These are phyloP conservation scores for Anisogramma anomala DNA, from an alignment of 2,329 filamentous ascomycete species.

Conservation along the genomic window DNA sequence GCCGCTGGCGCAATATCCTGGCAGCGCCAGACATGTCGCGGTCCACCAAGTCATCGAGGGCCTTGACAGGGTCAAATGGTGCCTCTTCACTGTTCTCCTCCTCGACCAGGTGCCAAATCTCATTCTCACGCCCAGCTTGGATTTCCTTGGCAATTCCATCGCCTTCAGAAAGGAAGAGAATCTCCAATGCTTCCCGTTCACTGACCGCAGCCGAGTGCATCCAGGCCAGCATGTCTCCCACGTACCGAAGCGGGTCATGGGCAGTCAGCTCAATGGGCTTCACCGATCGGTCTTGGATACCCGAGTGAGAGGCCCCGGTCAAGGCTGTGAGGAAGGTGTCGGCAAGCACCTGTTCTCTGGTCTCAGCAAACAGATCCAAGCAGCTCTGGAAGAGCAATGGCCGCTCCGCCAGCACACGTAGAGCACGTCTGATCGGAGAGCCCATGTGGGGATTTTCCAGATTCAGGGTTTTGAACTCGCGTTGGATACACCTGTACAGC, in stretches of 20 bases:
- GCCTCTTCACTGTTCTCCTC: constrained; percentile 37
- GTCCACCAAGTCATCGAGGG: constrained; percentile 76
- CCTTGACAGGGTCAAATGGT: constrained; percentile 68
- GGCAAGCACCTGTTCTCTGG: constrained; percentile 73
- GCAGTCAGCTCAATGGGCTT: constrained; percentile 93
- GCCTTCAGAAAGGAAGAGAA: constrained; percentile 81
- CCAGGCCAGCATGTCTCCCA: constrained; percentile 97
- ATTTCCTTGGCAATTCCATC: constrained; percentile 79
- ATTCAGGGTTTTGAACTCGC: constrained; percentile 84
- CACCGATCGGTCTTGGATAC: constrained; percentile 46
- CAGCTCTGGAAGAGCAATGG: constrained; percentile 89
- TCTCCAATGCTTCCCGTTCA: constrained; percentile 82
- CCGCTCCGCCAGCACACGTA: constrained; percentile 78
- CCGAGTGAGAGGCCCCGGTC: constrained; percentile 55
- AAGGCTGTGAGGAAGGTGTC: constrained; percentile 83
- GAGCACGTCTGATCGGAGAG: constrained; percentile 66
- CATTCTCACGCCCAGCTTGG: constrained; percentile 65
- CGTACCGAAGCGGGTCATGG: constrained; percentile 82
- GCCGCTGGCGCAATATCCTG: constrained; percentile 73
- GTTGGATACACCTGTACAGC: constrained; percentile 87
- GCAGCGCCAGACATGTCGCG: constrained; percentile 72
- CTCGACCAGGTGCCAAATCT: constrained; percentile 67
- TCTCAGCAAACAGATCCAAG: constrained; percentile 84
- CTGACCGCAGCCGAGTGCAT: constrained; percentile 88
- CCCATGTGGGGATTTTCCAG: constrained; percentile 91